Percentiles rank a stretch among this genome's conserved stretches.
phyloP scores from a whole-genome alignment of 2,329 filamentous ascomycete species.

The Atkinsonella texensis region DNA sequence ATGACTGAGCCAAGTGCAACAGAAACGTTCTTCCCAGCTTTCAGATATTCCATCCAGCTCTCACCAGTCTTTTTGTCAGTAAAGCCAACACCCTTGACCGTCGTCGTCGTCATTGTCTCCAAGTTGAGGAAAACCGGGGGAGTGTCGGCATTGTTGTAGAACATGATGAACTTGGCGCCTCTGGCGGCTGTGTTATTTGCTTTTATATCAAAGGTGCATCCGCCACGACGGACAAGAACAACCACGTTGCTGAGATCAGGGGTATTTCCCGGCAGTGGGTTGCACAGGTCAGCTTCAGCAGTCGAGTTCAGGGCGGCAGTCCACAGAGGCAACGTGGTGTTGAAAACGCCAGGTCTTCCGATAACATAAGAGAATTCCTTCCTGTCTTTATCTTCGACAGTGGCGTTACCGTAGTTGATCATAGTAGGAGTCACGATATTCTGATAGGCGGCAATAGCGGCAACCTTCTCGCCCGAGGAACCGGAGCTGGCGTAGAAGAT shows the following conservation, averaged over 20 bases:
- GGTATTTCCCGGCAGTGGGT: conserved; percentile 28
- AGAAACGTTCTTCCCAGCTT: conserved; percentile 24
- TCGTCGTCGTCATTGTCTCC: conserved; percentile 14
- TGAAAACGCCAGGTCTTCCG: conserved; percentile 6
- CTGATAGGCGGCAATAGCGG: conserved; percentile 31
- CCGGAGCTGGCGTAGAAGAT: conserved; percentile 27
- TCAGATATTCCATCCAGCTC: conserved; percentile 26
- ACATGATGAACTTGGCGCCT: conserved; percentile 47
- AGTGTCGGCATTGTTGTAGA: conserved; percentile 42
- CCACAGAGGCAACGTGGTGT: conserved; percentile 16
- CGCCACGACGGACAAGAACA: conserved; percentile 36
- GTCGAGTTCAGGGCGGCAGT: conserved; percentile 21
- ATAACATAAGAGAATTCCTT: not conserved
- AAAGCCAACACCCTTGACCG: conserved; percentile 17
- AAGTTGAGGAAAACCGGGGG: conserved; percentile 12
- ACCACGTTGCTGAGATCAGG: conserved; percentile 40
- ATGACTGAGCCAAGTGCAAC: not conserved
- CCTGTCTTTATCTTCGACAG: conserved; percentile 12
- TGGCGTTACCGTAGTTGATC: conserved; percentile 24
- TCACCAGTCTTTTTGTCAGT: conserved; percentile 30
- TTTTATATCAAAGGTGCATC: not conserved
- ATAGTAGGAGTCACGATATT: conserved; percentile 27
- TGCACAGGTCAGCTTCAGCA: conserved; percentile 18
- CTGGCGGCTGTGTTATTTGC: conserved; percentile 12
- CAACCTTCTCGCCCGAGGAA: conserved; percentile 27